Evolutionary conservation across 2,329 filamentous ascomycete species (phyloP), one percentile per base, ranked within the genome.

Genomic region (Cercospora canescens): DNA sequence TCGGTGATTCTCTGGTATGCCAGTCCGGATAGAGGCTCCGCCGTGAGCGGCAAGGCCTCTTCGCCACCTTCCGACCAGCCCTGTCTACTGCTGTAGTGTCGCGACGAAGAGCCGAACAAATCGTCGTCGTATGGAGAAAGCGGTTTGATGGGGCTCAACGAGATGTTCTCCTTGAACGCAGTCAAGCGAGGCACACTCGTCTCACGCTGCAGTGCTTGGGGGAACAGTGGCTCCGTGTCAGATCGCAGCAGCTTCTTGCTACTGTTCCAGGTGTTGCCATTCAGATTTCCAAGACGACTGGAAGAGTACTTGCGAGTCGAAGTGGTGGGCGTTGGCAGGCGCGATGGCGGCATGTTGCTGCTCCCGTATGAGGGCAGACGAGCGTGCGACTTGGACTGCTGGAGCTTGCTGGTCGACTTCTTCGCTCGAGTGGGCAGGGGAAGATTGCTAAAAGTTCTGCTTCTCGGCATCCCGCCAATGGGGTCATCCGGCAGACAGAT

Each of bases 391-490:
- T 73, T 72, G 50, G 72, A 73, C n/a, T 68, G 63, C 24, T 60
- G 68, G 9, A 74, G 71, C 18, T 63, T 39, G 6, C 66, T 64
- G 21, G 63, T 62, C n/a, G 66, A 64, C 64, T 71, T 70, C 63
- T 69, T 69, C 12, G 65, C 64, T 56, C 70, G 68, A 11, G 69
- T 69, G 1, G 76, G 75, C n/a, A 76, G 45, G 5, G 75, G 73
- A 18, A 79, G 68, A 60, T 78, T 77, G 67, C 76, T 77, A 63
- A 78, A 76, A 7, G 77, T 78, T 28, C 73, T 69, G 65, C 76
- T 78, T 54, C 75, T 70, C 30, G 76, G 75, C 70, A 79, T 74
- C 14, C 73, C 73, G 3, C 72, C 73, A 56, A 73, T 70, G 12
- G 76, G 72, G 50, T 77, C 73, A 59, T 78, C 74, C 6, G 73